Evolutionary conservation across 2,329 filamentous ascomycete genomes (phyloP).

Genomic region (Penicillium hordei): DNA sequence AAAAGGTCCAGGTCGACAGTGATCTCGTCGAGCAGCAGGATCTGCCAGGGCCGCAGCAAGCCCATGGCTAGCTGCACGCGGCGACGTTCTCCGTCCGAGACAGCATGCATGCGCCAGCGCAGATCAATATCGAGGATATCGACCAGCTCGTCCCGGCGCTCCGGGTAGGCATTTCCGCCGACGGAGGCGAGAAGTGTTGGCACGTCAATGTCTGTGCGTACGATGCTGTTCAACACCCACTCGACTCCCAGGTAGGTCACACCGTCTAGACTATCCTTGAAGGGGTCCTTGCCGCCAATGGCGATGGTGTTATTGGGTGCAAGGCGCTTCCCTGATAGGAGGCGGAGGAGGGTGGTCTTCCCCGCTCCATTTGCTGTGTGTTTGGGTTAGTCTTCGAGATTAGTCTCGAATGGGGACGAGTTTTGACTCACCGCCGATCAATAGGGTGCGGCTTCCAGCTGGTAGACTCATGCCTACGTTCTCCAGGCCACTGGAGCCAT

Average conservation of each 20-base stretch:
- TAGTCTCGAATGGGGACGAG: background rate
- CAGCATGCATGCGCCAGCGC: conserved; percentile 91
- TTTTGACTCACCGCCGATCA: conserved; percentile 70
- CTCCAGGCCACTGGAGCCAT: conserved; percentile 75
- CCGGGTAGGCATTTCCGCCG: conserved; percentile 79
- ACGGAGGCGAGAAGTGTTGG: conserved; percentile 79
- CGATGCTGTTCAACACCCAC: conserved; percentile 97
- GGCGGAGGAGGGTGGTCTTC: conserved; percentile 92
- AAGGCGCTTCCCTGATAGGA: conserved; percentile 92
- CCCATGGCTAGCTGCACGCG: conserved; percentile 97
- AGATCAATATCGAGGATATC: conserved; percentile 87
- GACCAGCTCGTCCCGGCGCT: conserved; percentile 82
- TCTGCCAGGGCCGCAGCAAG: conserved; percentile 82
- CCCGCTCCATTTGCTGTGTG: conserved; percentile 81
- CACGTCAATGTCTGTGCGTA: conserved; percentile 91
- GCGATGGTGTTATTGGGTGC: conserved; percentile 72
- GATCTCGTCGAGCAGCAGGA: conserved; percentile 91
- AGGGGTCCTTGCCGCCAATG: conserved; percentile 84
- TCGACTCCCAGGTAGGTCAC: conserved; percentile 96
- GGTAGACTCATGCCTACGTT: conserved; percentile 76
- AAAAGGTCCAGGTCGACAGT: conserved; percentile 94
- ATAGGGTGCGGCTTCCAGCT: conserved; percentile 77
- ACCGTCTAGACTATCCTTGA: conserved; percentile 83
- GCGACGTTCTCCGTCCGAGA: conserved; percentile 86
- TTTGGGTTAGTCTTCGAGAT: conserved; percentile 14